These are phyloP conservation scores for Poterioochromonas sp. DNA, from an alignment of 352 stramenopile species.

Conservation along the genomic window DNA sequence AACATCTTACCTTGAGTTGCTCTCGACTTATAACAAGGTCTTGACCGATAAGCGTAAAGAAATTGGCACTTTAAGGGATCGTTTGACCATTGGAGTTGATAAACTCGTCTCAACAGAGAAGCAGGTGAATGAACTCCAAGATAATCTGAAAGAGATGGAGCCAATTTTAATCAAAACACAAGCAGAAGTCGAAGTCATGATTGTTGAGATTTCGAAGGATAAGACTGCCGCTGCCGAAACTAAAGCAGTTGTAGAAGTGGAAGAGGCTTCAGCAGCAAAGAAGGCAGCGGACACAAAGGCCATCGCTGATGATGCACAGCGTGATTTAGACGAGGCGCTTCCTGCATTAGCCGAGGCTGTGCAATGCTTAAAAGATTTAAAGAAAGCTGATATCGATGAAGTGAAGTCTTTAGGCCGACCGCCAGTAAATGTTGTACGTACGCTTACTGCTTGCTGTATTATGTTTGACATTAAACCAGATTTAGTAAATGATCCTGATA, in stretches of 20 bases:
- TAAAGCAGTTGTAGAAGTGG: constrained; percentile 64
- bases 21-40: constrained; percentile 80
- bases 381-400: constrained; percentile 86
- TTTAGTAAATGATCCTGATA: constrained; percentile 78
- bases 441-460: constrained; percentile 80
- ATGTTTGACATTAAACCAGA: constrained; percentile 88
- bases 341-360: constrained; percentile 77
- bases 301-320: constrained; percentile 78
- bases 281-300: constrained; percentile 80
- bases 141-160: constrained; percentile 77
- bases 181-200: constrained; percentile 80
- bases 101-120: constrained; percentile 83
- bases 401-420: constrained; percentile 86
- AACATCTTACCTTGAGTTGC: constrained; percentile 81
- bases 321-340: constrained; percentile 78
- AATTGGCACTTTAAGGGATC: constrained; percentile 66
- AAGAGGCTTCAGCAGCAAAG: constrained; percentile 77
- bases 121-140: constrained; percentile 77
- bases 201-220: constrained; percentile 81
- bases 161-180: constrained; percentile 78
- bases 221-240: constrained; percentile 79
- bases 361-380: constrained; percentile 75
- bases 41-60: constrained; percentile 74
- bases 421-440: constrained; percentile 80
- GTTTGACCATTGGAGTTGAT: constrained; percentile 72